Evolutionary conservation across 495 filamentous ascomycete species (phyloP).

Genomic region (Talaromyces proteolyticus): DNA sequence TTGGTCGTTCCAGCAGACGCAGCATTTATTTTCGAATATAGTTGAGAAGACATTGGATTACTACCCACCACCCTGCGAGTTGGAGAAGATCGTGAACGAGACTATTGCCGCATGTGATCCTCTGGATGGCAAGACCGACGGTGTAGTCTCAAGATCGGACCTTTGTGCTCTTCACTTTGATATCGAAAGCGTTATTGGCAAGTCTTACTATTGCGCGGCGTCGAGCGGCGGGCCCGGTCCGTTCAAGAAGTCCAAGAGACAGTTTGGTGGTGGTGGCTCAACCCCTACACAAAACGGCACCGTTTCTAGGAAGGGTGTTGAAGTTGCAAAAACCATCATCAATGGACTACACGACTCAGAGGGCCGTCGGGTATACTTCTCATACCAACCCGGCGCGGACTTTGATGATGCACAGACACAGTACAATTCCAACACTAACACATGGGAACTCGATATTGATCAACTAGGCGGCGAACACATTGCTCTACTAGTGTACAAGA

Average conservation of each 20-base stretch:
- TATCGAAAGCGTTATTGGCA: slow-evolving; percentile 36
- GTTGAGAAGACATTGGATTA: slow-evolving; percentile 43
- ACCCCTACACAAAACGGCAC: slow-evolving; percentile 40
- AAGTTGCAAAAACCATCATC: slow-evolving; percentile 31
- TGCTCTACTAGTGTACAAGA: slow-evolving; percentile 25
- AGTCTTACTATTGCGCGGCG: slow-evolving; percentile 44
- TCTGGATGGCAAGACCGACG: slow-evolving; percentile 46
- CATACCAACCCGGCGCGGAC: slow-evolving; percentile 30
- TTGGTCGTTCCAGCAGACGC: slow-evolving; percentile 42
- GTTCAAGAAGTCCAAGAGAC: not conserved
- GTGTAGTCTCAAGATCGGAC: slow-evolving; percentile 45
- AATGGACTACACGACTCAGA: slow-evolving; percentile 38
- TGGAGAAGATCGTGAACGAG: slow-evolving; percentile 42
- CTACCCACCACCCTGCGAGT: slow-evolving; percentile 45
- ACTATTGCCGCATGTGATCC: slow-evolving; percentile 47
- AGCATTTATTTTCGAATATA: slow-evolving; percentile 36
- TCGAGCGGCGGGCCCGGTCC: slow-evolving; percentile 12
- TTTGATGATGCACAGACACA: slow-evolving; percentile 37
- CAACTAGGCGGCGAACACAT: slow-evolving; percentile 33
- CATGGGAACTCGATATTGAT: slow-evolving; percentile 28
- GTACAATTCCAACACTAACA: slow-evolving; percentile 31
- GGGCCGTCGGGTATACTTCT: slow-evolving; percentile 39
- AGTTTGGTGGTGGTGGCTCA: not conserved
- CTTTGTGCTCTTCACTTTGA: slow-evolving; percentile 44
- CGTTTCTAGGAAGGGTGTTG: slow-evolving; percentile 29